phyloP scores from a whole-genome alignment of 176 grass and related monocot genomes.

The Phyllostachys edulis region DNA sequence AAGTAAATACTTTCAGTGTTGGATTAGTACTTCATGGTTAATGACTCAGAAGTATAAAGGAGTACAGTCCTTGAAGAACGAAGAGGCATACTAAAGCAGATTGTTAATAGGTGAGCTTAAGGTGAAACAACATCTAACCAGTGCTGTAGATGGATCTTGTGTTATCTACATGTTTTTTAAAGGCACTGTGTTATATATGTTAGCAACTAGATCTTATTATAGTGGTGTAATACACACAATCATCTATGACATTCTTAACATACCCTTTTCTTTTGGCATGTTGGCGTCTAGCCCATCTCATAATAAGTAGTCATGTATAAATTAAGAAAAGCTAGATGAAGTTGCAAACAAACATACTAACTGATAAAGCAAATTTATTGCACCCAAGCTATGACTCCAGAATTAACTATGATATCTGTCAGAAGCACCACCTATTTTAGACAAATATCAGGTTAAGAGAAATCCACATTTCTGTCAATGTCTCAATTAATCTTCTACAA shows the following conservation, averaged over 20 bases:
- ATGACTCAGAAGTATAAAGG: background rate
- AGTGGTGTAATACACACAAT: background rate
- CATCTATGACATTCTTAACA: background rate
- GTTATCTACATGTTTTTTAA: background rate
- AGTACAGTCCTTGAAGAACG: background rate
- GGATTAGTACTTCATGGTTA: background rate
- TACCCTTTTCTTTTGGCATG: background rate
- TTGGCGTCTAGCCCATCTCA: background rate
- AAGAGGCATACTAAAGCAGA: slow-evolving; percentile 1
- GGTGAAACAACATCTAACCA: background rate
- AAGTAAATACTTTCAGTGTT: background rate
- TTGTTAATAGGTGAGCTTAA: background rate
- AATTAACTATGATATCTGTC: background rate
- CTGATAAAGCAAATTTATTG: background rate
- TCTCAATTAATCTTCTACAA: background rate
- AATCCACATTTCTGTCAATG: background rate
- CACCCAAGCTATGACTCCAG: background rate
- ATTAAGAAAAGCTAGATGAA: background rate
- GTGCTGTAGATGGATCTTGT: background rate
- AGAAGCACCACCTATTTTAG: background rate
- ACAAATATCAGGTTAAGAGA: background rate
- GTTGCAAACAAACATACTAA: background rate
- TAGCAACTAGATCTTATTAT: background rate
- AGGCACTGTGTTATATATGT: background rate
- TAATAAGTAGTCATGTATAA: background rate